These are phyloP conservation scores for Tephrocybe sp. DNA, from an alignment of 768 basidiomycete species.

Conservation along the genomic window DNA sequence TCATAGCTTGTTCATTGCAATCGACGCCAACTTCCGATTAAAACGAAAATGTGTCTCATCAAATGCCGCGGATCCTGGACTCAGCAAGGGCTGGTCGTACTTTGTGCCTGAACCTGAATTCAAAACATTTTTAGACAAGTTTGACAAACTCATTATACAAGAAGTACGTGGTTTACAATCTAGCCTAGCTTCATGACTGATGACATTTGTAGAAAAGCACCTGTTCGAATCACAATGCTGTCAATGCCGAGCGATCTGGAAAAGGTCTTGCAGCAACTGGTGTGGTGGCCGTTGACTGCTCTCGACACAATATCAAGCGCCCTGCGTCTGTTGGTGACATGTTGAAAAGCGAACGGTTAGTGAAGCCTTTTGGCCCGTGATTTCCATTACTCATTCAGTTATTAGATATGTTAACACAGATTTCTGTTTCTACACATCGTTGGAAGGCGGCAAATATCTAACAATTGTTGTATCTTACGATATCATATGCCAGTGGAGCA, in stretches of 20 bases:
- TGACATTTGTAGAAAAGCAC: constrained; percentile 1
- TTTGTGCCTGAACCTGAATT: constrained; percentile 16
- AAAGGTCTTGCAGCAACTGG: constrained; percentile 4
- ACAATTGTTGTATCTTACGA: too few relatives aligned
- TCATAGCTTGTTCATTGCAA: constrained; percentile 11
- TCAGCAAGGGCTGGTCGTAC: constrained; percentile 17
- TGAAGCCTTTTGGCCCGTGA: too few relatives aligned
- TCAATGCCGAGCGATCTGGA: neutral
- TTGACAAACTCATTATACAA: constrained; percentile 9
- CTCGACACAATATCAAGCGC: constrained; percentile 6
- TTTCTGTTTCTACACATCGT: too few relatives aligned
- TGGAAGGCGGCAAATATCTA: too few relatives aligned
- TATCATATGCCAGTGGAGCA: too few relatives aligned
- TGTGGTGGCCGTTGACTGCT: constrained; percentile 2
- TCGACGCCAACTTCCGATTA: constrained; percentile 17
- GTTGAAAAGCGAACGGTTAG: neutral
- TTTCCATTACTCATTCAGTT: too few relatives aligned
- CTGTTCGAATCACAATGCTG: constrained; percentile 24
- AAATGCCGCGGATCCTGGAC: constrained; percentile 10
- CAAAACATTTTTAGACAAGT: constrained; percentile 11
- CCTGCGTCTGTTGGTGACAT: neutral
- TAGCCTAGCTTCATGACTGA: too few relatives aligned
- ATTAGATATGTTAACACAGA: too few relatives aligned
- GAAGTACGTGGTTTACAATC: neutral
- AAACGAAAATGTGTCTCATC: constrained; percentile 8